Evolutionary conservation across 2,329 filamentous ascomycete genomes (phyloP), one percentile per base, ranked within the genome.

Genomic region (Beauveria asiatica): DNA sequence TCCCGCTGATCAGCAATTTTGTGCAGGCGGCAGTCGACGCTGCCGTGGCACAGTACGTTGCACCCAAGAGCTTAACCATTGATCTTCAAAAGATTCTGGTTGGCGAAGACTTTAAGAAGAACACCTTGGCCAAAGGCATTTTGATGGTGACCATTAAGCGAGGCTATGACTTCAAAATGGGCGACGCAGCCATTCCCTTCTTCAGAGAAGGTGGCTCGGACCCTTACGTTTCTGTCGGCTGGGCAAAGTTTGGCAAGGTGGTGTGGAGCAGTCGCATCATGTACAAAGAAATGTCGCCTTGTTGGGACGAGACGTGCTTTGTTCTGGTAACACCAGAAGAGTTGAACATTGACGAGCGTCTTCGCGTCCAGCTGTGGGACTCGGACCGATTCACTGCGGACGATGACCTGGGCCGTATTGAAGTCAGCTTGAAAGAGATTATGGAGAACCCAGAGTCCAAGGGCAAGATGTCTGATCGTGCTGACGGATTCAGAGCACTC

Each of bases 61-160:
- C 88, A 0, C 88, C 88, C 0, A 90, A 89, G 73, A 89, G 85
- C 59, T 73, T 90, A 57, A 90, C 88, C 0, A 75, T 91, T 6
- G 85, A 91, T 68, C 74, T 92, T 39, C 89, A 90, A 69, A 86
- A 89, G 62, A 90, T 90, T 85, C 79, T 92, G 13, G 80, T 88
- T 8, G 88, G 88, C 4, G 87, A 90, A 61, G 88, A 91, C 66
- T 90, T 88, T 75, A 91, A 90, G 71, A 90, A 90, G 68, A 87
- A 91, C 63, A 89, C 87, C 0, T 73, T 74, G 33, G 79, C 83
- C 2, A 78, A 82, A 37, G 88, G 88, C 19, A 79, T 90, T 1
- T 69, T 92, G 1, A 78, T 87, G 64, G 78, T 90, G 10, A 80
- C 80, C 48, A 85, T 91, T 69, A 85, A 85, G 67, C 78, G 80